These are phyloP conservation scores for Capsicum pubescens DNA, from an alignment of 257 asterid genomes.

Conservation along the genomic window DNA sequence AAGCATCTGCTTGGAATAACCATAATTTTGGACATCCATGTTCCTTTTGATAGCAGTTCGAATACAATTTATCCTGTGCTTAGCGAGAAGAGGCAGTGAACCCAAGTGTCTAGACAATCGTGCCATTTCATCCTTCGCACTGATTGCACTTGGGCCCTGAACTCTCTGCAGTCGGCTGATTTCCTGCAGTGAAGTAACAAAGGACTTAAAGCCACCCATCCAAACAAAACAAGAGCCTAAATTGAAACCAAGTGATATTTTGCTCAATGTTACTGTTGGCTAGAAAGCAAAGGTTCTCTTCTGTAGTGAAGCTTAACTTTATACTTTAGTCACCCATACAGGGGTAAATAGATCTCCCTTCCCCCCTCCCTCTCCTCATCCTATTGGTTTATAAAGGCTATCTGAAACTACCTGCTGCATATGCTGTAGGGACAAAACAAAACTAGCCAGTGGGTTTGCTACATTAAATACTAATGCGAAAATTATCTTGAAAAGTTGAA, in stretches of 20 bases:
- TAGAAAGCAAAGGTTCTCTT: background rate
- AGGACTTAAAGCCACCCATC: background rate
- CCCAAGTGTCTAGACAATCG: conserved; percentile 95
- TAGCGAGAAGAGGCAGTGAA: conserved; percentile 89
- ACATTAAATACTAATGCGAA: background rate
- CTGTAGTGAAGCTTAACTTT: background rate
- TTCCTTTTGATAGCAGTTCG: conserved; percentile 95
- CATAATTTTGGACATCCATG: conserved; percentile 97
- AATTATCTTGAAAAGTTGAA: conserved; percentile 5
- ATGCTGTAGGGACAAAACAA: conserved; percentile 10
- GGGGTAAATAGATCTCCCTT: background rate
- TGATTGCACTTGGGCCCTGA: conserved; percentile 96
- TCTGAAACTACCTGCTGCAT: conserved; percentile 9
- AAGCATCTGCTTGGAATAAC: conserved; percentile 95
- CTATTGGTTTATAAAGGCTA: background rate
- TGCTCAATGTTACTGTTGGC: background rate
- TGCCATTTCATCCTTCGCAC: conserved; percentile 99
- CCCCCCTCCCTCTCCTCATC: conserved; percentile 4
- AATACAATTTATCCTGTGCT: conserved; percentile 94
- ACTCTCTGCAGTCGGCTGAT: conserved; percentile 87
- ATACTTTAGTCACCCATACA: background rate
- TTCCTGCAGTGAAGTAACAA: conserved; percentile 59
- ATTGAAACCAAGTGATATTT: background rate
- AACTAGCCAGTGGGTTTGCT: conserved; percentile 17
- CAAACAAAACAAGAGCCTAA: background rate